phyloP scores from a whole-genome alignment of 306 rosid species.

The Fragaria ananassa region DNA sequence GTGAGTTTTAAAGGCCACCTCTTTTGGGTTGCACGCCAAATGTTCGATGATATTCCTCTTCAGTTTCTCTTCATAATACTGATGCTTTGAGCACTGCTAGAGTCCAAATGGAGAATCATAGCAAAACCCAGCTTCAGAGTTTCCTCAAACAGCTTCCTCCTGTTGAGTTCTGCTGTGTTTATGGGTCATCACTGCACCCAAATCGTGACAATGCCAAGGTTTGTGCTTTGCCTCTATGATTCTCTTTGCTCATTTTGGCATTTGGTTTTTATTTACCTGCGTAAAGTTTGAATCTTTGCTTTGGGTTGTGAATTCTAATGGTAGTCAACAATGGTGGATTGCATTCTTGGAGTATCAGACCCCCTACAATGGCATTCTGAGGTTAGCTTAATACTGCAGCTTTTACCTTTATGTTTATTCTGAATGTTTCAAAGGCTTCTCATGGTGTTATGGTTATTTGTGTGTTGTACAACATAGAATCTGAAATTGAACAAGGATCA shows the following conservation, averaged over 20 bases:
- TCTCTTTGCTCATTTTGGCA: neutral
- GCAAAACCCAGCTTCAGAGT: conserved; percentile 27
- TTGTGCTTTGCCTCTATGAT: neutral
- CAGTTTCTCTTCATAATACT: neutral
- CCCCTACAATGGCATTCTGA: conserved; percentile 77
- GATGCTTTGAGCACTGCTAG: neutral
- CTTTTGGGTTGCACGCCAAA: conserved; percentile 8
- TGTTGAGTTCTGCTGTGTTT: conserved; percentile 51
- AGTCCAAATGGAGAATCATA: conserved; percentile 23
- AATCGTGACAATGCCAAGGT: conserved; percentile 35
- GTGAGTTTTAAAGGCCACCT: neutral
- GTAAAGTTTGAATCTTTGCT: neutral
- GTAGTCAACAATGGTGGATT: conserved; percentile 46
- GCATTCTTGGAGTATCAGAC: conserved; percentile 54
- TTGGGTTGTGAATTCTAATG: conserved; percentile 16
- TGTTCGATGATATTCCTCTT: conserved; percentile 29
- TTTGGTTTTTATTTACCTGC: neutral
- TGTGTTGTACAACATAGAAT: conserved; percentile 46
- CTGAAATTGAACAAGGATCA: conserved; percentile 75
- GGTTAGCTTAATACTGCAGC: conserved; percentile 39
- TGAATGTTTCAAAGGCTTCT: conserved; percentile 13
- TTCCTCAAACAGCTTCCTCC: conserved; percentile 46
- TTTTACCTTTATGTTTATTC: neutral
- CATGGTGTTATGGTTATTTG: neutral
- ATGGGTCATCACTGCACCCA: conserved; percentile 54